A percentile compares a stretch with the other conserved stretches of the same genome.
Conservation (phyloP, 2,329 filamentous ascomycete genomes). For the Verticillium albo-atrum region DNA sequence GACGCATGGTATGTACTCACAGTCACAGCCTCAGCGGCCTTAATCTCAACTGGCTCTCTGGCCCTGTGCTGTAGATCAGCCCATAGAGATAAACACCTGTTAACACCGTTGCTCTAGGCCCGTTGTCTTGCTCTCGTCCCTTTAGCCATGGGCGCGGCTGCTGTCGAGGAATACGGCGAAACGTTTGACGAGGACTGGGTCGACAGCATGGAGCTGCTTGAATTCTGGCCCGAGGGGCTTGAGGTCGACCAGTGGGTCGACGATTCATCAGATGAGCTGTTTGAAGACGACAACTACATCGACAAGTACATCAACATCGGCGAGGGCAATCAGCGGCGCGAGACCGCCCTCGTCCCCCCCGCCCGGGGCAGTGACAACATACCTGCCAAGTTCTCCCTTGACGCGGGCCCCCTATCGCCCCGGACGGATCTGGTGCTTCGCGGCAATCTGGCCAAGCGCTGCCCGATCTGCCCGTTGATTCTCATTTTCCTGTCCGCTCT, state of each 20-base stretch:
- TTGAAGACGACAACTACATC: neutral
- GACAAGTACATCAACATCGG: neutral
- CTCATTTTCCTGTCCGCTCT: neutral
- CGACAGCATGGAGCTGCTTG: slow-evolving; percentile 2
- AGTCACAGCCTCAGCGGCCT: too few species aligned
- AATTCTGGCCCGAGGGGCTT: slow-evolving; percentile 1
- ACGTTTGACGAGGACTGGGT: slow-evolving; percentile 1
- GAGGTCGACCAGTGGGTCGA: neutral
- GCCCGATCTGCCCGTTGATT: neutral
- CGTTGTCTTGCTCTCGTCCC: neutral
- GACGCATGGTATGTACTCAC: too few species aligned
- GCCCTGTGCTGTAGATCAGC: too few species aligned
- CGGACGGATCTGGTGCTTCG: too few species aligned
- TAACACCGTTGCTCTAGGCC: neutral
- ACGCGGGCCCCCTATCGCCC: too few species aligned
- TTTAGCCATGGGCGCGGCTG: neutral
- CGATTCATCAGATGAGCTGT: neutral
- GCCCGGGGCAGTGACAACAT: too few species aligned
- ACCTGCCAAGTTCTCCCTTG: too few species aligned
- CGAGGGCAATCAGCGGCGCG: too few species aligned
- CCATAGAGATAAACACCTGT: neutral
- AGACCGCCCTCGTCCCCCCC: too few species aligned
- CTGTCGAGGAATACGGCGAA: neutral
- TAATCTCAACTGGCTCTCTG: too few species aligned
- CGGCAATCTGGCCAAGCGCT: neutral